Base-by-base conservation (phyloP, 2,329 filamentous ascomycete species). In the Pyrenochaeta sp. region DNA sequence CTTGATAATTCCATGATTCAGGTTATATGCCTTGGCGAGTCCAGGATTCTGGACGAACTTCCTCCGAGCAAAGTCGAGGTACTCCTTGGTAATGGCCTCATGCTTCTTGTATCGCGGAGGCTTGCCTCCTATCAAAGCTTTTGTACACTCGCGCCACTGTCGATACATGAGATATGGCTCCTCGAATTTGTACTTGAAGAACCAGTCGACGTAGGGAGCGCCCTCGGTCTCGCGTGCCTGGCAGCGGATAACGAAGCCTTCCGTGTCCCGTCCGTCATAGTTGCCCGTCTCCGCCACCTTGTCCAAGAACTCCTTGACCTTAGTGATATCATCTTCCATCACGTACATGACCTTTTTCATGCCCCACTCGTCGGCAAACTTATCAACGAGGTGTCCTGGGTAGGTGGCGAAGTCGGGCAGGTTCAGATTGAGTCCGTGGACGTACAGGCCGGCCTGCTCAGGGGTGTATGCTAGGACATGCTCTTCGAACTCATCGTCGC, bases 101-200 rank as follows among this genome's bases (percentile, higher is more conserved):
- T 99, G 95, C 78, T 98, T 98, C 81, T 88, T 93, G 81, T 86
- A 91, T 64, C 85, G 90, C 10, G 93, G 92, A 39, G 86, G 80
- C 67, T 87, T 90, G 13, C 90, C 90, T 1, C 84, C 73, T 66
- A 99, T 97, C 56, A 98, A 79, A 5, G 91, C 86, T 77, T 97
- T 98, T 42, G 95, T 99, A 75, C 91, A 96, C 80, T 99, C 95
- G 61, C 95, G 89, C 95, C 95, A 99, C 80, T 99, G 95, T 25
- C 95, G 89, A 79, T 98, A 99, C 92, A 99, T 96, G 59, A 99
- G 82, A 75, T 99, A 99, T 0, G 95, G 95, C 80, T 99, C 95
- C 73, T 99, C 95, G 59, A 99, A 99, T 81, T 99, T 99, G 86
- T 93, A 99, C 79, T 99, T 99, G 88, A 99, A 99, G 79, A 99